Evolutionary conservation across 176 grass and related monocot genomes (phyloP).

Genomic region (Oryza rufipogon): DNA sequence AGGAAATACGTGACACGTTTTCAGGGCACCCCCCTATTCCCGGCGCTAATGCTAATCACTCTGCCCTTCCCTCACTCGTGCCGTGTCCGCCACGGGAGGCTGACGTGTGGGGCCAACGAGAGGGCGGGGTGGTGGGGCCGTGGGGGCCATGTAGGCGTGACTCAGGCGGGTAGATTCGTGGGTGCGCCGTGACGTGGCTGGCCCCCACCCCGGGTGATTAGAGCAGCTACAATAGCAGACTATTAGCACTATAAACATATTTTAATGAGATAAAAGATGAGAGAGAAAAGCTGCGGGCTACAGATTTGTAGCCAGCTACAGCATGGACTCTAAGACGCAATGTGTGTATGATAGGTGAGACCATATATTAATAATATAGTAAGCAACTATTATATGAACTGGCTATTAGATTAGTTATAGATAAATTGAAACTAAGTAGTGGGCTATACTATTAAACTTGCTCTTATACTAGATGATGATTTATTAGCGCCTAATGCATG

Average conservation of each 20-base stretch:
- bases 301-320: no score
- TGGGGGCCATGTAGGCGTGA: not conserved
- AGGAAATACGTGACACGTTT: constrained; percentile 57
- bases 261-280: no score
- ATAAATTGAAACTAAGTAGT: no score
- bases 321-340: no score
- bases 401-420: no score
- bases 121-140: not conserved
- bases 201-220: not conserved
- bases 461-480: not conserved
- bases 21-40: not conserved
- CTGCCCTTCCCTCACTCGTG: not conserved
- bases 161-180: not conserved
- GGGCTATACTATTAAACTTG: no score
- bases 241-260: no score
- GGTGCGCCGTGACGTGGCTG: not conserved
- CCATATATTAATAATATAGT: no score
- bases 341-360: no score
- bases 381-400: no score
- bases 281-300: no score
- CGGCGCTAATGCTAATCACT: not conserved
- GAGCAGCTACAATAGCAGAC: no score
- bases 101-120: not conserved
- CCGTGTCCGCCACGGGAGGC: not conserved
- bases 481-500: not conserved